Conservation (phyloP, 1,139 yeast genomes). For the Blastobotrys petasosporus region DNA sequence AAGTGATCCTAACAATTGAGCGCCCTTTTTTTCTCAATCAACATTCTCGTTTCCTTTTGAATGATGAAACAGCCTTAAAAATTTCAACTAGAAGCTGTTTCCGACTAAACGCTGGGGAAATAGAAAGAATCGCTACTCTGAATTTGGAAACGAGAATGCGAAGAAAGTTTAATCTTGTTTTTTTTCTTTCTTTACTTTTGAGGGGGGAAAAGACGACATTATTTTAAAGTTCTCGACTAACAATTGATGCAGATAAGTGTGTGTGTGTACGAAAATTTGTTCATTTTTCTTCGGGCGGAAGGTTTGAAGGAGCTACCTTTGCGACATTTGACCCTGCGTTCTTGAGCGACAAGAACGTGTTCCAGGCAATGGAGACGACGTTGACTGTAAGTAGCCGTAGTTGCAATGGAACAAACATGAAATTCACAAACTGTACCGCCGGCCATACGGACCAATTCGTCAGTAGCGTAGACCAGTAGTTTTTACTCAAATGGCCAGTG, state of each 20-base stretch:
- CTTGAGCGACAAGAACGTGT: slow-evolving; percentile 61
- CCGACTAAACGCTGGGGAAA: slow-evolving; percentile 32
- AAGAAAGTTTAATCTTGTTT: not conserved
- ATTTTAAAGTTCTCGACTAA: too few relatives aligned
- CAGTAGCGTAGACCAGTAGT: slow-evolving; percentile 42
- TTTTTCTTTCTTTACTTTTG: too few relatives aligned
- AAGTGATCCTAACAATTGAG: not conserved
- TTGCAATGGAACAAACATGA: slow-evolving; percentile 63
- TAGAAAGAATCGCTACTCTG: slow-evolving; percentile 33
- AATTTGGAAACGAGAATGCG: slow-evolving; percentile 8
- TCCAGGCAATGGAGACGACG: slow-evolving; percentile 75
- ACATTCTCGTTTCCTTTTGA: not conserved
- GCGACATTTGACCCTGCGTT: slow-evolving; percentile 28
- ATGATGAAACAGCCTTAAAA: slow-evolving; percentile 19
- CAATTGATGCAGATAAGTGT: not conserved
- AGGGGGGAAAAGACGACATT: too few relatives aligned
- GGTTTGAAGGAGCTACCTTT: too few relatives aligned
- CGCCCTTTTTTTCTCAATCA: not conserved
- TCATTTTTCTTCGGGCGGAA: not conserved
- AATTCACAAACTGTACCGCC: slow-evolving; percentile 64
- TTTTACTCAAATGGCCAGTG: slow-evolving; percentile 20
- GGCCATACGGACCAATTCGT: slow-evolving; percentile 92
- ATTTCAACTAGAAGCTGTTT: slow-evolving; percentile 33
- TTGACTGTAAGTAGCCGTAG: slow-evolving; percentile 66
- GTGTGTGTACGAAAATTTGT: not conserved